phyloP scores from a whole-genome alignment of 2,329 filamentous ascomycete species.

The Calonectria pseudoreteaudii region DNA sequence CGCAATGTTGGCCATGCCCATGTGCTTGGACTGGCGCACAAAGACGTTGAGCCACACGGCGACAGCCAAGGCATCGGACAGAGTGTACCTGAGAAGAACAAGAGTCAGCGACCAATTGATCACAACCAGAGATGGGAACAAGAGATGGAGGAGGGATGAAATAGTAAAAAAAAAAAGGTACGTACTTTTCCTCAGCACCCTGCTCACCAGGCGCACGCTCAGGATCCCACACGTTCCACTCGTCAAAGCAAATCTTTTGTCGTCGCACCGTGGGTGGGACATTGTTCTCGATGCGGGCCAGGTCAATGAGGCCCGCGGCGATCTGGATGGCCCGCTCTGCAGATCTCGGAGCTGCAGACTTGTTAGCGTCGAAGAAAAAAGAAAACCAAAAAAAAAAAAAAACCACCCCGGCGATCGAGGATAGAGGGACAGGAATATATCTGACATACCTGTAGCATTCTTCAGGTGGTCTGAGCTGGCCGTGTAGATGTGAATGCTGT shows the following conservation, averaged over 20 bases:
- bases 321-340: slow-evolving; percentile 82
- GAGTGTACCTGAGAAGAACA: slow-evolving; percentile 70
- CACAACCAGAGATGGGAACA: too few relatives aligned
- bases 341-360: slow-evolving; percentile 66
- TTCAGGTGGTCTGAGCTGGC: slow-evolving; percentile 62
- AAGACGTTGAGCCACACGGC: slow-evolving; percentile 82
- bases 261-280: slow-evolving; percentile 69
- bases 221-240: slow-evolving; percentile 89
- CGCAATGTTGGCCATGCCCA: slow-evolving; percentile 84
- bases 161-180: too few relatives aligned
- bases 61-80: slow-evolving; percentile 82
- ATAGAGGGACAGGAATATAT: too few relatives aligned
- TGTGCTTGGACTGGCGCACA: slow-evolving; percentile 74
- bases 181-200: slow-evolving; percentile 74
- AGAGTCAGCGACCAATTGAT: background rate
- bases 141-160: too few relatives aligned
- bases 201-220: slow-evolving; percentile 75
- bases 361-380: background rate
- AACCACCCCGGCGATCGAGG: background rate
- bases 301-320: slow-evolving; percentile 75
- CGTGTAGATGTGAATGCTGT: slow-evolving; percentile 85
- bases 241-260: slow-evolving; percentile 83
- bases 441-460: slow-evolving; percentile 58
- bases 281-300: slow-evolving; percentile 77
- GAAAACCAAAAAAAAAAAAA: background rate